A percentile compares a stretch with the other conserved stretches of the same genome.
Evolutionary conservation across 2,329 filamentous ascomycete species (phyloP).

Genomic region (Diplodia corticola): DNA sequence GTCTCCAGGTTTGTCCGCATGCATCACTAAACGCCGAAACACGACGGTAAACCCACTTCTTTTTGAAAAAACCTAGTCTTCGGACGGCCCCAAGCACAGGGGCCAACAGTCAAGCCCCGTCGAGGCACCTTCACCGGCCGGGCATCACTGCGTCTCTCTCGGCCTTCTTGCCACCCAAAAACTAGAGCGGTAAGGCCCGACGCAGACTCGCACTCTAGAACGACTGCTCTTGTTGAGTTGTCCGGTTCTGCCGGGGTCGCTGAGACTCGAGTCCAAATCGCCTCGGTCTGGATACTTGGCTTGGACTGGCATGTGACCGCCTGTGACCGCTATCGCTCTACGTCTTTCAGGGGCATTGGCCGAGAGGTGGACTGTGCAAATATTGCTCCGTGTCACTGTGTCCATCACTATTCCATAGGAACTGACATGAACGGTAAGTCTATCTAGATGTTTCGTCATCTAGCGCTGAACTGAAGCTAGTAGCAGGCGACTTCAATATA

Average conservation of each 20-base stretch:
- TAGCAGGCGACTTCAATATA: background rate
- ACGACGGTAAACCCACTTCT: background rate
- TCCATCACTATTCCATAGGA: background rate
- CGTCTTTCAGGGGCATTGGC: background rate
- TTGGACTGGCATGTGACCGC: background rate
- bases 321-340: background rate
- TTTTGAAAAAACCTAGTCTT: background rate
- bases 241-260: background rate
- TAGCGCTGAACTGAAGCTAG: background rate
- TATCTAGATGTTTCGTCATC: background rate
- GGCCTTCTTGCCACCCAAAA: background rate
- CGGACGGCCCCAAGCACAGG: background rate
- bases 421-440: background rate
- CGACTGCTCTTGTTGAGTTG: background rate
- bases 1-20: background rate
- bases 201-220: background rate
- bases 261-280: background rate
- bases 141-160: background rate
- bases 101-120: background rate
- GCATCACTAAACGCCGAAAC: background rate
- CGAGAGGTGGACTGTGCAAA: background rate
- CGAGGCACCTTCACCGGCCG: background rate
- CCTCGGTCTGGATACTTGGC: background rate
- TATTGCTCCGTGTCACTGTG: background rate
- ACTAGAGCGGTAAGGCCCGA: background rate